A percentile compares a stretch with the other conserved stretches of the same genome.
Evolutionary conservation across 345 rosid species (phyloP).

Genomic region (Rhizophora mangle): DNA sequence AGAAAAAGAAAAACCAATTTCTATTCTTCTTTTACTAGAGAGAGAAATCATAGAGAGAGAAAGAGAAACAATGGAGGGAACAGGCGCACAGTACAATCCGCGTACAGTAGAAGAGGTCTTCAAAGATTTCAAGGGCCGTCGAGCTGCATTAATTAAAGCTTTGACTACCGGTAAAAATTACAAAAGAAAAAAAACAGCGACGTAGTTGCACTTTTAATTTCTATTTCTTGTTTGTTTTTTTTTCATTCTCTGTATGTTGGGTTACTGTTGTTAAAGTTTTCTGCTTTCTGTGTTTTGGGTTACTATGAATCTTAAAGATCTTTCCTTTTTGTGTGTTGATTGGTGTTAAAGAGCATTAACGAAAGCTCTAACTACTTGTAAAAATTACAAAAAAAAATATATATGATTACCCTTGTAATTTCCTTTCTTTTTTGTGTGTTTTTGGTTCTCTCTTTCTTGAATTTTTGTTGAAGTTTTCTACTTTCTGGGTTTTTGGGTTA

Average conservation of each 20-base stretch:
- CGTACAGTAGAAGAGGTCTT: slow-evolving; percentile 28
- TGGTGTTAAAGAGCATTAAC: too few relatives aligned
- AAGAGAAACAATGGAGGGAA: slow-evolving; percentile 13
- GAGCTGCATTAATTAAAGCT: slow-evolving; percentile 21
- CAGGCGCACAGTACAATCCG: slow-evolving; percentile 18
- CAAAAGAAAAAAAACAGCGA: too few relatives aligned
- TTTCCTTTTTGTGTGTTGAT: too few relatives aligned
- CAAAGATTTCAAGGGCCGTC: slow-evolving; percentile 24
- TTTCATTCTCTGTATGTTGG: background rate
- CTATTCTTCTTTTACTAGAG: background rate
- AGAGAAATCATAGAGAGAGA: slow-evolving; percentile 1
- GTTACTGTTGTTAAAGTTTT: background rate
- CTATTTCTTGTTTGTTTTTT: background rate
- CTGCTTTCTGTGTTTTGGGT: background rate
- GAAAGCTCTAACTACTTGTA: background rate
- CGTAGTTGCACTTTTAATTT: background rate
- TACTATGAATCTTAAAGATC: background rate
- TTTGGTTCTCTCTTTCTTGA: background rate
- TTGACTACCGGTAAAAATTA: slow-evolving; percentile 19
- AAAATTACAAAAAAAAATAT: background rate
- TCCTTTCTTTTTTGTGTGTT: background rate
- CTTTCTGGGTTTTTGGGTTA: too few relatives aligned
- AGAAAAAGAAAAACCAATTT: background rate
- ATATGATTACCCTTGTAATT: background rate
- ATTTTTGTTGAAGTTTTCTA: too few relatives aligned